Base-by-base conservation (phyloP, 495 filamentous ascomycete species). In the Rhizodiscina lignyota region DNA sequence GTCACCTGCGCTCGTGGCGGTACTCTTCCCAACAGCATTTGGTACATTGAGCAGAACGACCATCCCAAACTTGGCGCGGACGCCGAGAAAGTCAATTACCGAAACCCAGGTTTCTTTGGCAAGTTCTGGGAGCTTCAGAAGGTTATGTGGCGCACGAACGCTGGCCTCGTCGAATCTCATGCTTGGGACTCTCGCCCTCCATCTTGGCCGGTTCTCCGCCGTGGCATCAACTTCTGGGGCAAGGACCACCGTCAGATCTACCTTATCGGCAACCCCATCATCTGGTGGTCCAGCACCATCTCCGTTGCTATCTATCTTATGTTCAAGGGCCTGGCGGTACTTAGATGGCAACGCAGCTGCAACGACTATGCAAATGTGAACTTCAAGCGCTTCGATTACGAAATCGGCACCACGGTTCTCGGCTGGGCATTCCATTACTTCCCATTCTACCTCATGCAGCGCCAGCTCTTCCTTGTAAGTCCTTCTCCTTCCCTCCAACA, bases 81-180 rank as follows among this genome's bases (percentile, higher is more conserved):
- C 43, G 74, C 82, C 17, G 89, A 96, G 54, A 91, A 77, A 56
- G 87, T 93, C 48, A 97, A 94, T 54, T 97, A 97, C 53, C 67
- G 70, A 39, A 78, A 93, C 45, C 89, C 89, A 15, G 89, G 89
- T 11, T 96, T 97, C 67, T 70, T 96, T 37, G 91, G 86, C 37
- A 97, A 96, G 52, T 97, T 97, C 63, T 94, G 83, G 82, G 89
- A 97, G 60, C 64, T 97, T n/a, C 86, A 97, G 55, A 84, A 83
- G 56, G 91, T 97, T 26, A 97, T 97, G 89, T 97, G 89, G 89
- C 81, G 70, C 41, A 96, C 91, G 11, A 97, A 97, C 50, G 89
- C 89, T 21, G 91, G 89, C 20, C 72, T 97, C 37, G 81, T 91
- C 20, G 89, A 96, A 52, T 92, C 84, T 26, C 89, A 97, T 50